Conservation (phyloP, 352 stramenopile species). For the Globisporangium barbulae region DNA sequence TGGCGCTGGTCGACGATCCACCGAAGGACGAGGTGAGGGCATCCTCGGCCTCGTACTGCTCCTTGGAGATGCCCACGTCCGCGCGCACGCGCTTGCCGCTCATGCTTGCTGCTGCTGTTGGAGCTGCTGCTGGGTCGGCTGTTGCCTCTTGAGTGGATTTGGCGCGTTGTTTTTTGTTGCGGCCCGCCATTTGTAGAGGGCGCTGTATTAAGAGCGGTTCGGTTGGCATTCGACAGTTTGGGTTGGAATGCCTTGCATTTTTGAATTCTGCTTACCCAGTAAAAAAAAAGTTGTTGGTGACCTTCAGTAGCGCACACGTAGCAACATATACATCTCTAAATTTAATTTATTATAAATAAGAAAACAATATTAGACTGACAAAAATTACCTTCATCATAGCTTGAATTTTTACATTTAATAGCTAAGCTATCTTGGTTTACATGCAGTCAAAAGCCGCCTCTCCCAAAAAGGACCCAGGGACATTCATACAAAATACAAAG, state of each 20-base stretch:
- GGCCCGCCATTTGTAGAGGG: not conserved
- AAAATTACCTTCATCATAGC: no score
- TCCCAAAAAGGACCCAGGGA: no score
- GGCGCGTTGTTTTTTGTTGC: constrained; percentile 1
- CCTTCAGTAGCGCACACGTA: no score
- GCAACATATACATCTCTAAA: no score
- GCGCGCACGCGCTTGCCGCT: constrained; percentile 54
- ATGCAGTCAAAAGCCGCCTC: no score
- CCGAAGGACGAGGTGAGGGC: constrained; percentile 1
- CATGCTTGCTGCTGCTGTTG: not conserved
- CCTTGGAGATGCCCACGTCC: constrained; percentile 70
- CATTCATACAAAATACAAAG: no score
- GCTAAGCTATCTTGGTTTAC: no score
- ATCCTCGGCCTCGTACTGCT: constrained; percentile 60
- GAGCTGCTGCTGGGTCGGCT: not conserved
- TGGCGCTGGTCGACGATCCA: not conserved
- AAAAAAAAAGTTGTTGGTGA: no score
- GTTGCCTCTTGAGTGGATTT: not conserved
- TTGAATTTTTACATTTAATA: no score
- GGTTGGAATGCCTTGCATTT: not conserved
- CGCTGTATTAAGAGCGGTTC: not conserved
- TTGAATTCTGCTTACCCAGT: no score
- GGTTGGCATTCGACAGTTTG: not conserved
- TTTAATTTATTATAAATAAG: no score
- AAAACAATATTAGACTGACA: no score